A percentile compares a stretch with the other conserved stretches of the same genome.
phyloP scores from a whole-genome alignment of 164 flowering plant species.

The Aristolochia fimbriata region DNA sequence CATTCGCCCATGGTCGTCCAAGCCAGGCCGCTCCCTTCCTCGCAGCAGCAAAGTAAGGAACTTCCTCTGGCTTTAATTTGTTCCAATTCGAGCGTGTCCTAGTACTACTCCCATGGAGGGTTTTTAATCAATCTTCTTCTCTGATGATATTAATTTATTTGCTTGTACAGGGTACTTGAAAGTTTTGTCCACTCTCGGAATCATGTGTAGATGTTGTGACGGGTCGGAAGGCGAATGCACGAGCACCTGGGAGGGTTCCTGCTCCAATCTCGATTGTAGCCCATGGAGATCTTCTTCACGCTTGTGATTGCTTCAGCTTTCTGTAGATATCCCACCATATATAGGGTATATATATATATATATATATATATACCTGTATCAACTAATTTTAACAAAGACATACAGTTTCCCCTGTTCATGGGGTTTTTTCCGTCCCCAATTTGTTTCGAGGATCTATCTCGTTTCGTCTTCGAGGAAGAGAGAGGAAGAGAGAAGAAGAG shows the following conservation, averaged over 20 bases:
- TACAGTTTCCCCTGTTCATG: not conserved
- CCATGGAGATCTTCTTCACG: constrained; percentile 34
- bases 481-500: not conserved
- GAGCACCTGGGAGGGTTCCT: constrained; percentile 21
- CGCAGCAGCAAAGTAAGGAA: not conserved
- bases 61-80: no score
- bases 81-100: no score
- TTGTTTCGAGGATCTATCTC: not conserved
- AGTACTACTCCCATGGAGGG: not conserved
- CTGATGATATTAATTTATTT: not conserved
- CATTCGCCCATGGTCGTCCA: not conserved
- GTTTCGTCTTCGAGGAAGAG: not conserved
- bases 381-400: not conserved
- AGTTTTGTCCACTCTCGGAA: constrained; percentile 6
- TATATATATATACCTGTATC: not conserved
- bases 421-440: not conserved
- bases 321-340: not conserved
- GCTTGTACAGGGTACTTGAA: not conserved
- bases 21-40: not conserved
- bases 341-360: no score
- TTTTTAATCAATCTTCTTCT: not conserved
- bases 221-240: constrained; percentile 10
- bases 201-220: constrained; percentile 11
- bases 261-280: constrained; percentile 30
- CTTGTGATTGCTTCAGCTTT: not conserved